phyloP scores from a whole-genome alignment of 192 early-diverging fungal species.

The Jimgerdemannia flammicorona region DNA sequence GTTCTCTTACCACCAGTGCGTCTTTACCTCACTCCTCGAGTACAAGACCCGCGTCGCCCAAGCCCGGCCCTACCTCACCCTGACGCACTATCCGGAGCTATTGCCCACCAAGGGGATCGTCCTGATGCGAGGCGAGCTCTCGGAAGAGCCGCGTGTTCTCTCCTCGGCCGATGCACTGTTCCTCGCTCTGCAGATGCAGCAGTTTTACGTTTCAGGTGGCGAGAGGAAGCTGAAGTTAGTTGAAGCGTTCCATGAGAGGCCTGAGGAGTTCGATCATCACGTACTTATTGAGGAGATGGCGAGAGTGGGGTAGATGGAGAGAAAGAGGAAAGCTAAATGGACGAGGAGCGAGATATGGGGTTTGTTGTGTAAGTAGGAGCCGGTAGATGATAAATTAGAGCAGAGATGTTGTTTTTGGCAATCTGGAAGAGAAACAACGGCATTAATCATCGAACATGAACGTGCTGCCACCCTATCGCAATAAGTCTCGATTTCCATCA shows the following conservation, averaged over 20 bases:
- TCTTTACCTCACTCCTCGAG: constrained; percentile 84
- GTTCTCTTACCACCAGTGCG: constrained; percentile 78
- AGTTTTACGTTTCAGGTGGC: constrained; percentile 83
- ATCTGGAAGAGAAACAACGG: too few species aligned
- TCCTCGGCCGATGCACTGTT: constrained; percentile 69
- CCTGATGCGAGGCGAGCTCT: constrained; percentile 83
- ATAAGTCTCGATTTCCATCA: too few species aligned
- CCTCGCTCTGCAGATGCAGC: constrained; percentile 75
- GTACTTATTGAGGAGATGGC: constrained; percentile 46
- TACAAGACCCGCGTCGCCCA: constrained; percentile 81
- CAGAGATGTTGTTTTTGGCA: too few species aligned
- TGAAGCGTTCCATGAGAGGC: constrained; percentile 75
- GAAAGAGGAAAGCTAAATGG: constrained; percentile 15
- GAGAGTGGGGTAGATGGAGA: constrained; percentile 12
- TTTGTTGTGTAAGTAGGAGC: too few species aligned
- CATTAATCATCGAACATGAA: too few species aligned
- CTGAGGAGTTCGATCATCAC: constrained; percentile 70
- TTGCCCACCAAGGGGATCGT: constrained; percentile 77
- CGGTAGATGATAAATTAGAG: too few species aligned
- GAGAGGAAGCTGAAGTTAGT: constrained; percentile 60
- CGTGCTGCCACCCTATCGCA: too few species aligned
- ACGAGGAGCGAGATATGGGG: neutral
- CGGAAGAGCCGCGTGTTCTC: constrained; percentile 48
- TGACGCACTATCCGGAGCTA: constrained; percentile 89
- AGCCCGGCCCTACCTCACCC: constrained; percentile 76